Evolutionary conservation across 345 rosid species (phyloP), one percentile per base, ranked within the genome.

Genomic region (Gossypioides kirkii): DNA sequence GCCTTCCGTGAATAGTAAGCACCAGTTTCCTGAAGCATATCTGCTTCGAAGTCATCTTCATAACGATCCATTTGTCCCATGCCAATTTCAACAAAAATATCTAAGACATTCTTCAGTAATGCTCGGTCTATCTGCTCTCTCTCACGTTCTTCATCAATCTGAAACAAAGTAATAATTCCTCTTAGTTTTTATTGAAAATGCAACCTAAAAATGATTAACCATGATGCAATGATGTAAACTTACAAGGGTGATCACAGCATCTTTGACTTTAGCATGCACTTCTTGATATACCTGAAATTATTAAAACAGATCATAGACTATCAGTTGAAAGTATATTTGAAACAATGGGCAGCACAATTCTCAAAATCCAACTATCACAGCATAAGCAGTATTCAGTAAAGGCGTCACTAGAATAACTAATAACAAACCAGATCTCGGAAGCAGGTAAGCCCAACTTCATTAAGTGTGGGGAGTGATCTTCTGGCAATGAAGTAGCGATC

Each of bases 71-170:
- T 87, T 47, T 77, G 74, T 25, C 84, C 88, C 92, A 92, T 88
- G 72, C 99, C 99, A 64, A 95, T 90, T 83, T 92, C 96, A 20
- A 90, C 91, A 81, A 82, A 95, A 41, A 95, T 89, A 63, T 83
- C 96, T 61, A 92, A 73, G 0, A 90, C 89, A 54, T 92, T 94
- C 84, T 92, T 94, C 83, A 92, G 69, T 20, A 92, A 66, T 7
- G 94, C 84, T 75, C 90, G 82, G 76, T 95, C 98, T 76, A 95
- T 91, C 79, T 86, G 92, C 80, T 92, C 93, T 36, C 97, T 97
- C 69, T 92, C 98, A 0, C 98, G 88, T 75, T 95, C 99, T 80
- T 86, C 87, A 73, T 89, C 90, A 82, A 95, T 83, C 98, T 94
- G 82, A 12, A 77, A 76, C 16, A 36, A 71, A 45, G 17, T 25